Conservation (phyloP, 257 asterid genomes). For the Solanum bulbocastanum region DNA sequence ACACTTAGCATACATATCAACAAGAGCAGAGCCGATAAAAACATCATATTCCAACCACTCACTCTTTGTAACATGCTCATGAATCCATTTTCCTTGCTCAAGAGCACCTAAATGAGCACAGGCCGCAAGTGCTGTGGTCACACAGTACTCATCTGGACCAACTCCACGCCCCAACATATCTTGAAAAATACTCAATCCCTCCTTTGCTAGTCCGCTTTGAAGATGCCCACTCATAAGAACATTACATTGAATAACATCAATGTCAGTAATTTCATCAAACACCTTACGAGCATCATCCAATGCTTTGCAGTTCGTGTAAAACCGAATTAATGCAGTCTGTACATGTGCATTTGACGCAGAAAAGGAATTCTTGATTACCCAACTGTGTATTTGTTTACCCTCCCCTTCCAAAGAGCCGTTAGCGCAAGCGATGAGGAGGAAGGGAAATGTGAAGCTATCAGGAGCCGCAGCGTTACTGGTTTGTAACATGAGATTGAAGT, state of each 20-base stretch:
- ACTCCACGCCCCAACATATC: slow-evolving; percentile 42
- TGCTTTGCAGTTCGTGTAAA: slow-evolving; percentile 39
- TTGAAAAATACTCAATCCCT: slow-evolving; percentile 37
- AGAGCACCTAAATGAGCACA: slow-evolving; percentile 44
- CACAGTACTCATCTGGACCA: slow-evolving; percentile 59
- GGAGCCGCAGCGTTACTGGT: slow-evolving; percentile 21
- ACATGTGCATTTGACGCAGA: slow-evolving; percentile 30
- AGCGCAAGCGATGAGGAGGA: slow-evolving; percentile 61
- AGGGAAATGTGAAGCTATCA: slow-evolving; percentile 62
- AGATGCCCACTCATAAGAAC: slow-evolving; percentile 62
- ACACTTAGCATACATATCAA: slow-evolving; percentile 83
- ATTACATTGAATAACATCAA: slow-evolving; percentile 61
- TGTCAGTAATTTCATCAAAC: slow-evolving; percentile 34
- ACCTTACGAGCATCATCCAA: slow-evolving; percentile 39
- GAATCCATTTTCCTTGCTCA: slow-evolving; percentile 60
- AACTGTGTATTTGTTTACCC: slow-evolving; percentile 45
- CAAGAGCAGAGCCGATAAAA: slow-evolving; percentile 50
- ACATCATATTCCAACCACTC: slow-evolving; percentile 31
- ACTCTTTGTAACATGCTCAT: slow-evolving; percentile 38
- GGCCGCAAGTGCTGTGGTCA: slow-evolving; percentile 50
- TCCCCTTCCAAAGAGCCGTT: slow-evolving; percentile 19
- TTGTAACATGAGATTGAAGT: slow-evolving; percentile 19
- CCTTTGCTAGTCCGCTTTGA: slow-evolving; percentile 26
- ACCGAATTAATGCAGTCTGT: slow-evolving; percentile 54
- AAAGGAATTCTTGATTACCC: slow-evolving; percentile 46